Evolutionary conservation across 2,329 filamentous ascomycete genomes (phyloP).

Genomic region (Graphilbum fragrans): DNA sequence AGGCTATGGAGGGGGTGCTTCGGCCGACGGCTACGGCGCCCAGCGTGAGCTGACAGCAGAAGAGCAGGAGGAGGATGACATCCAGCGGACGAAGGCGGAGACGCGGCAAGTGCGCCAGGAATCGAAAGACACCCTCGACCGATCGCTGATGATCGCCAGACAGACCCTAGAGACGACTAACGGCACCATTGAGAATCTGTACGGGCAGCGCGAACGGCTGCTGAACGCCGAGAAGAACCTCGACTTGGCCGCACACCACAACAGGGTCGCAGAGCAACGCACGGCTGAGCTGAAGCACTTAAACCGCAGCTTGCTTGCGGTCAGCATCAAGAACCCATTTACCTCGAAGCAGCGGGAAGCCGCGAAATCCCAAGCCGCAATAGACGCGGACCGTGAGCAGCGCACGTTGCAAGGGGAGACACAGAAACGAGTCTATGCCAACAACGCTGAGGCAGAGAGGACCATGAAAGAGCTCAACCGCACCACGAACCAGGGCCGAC

Average conservation of each 20-base stretch:
- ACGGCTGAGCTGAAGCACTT: constrained; percentile 73
- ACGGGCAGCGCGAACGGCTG: constrained; percentile 67
- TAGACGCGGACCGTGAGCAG: constrained; percentile 57
- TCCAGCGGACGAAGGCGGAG: constrained; percentile 60
- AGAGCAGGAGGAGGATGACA: constrained; percentile 60
- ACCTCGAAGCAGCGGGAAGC: constrained; percentile 54
- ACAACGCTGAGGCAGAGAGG: constrained; percentile 34
- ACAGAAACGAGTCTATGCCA: constrained; percentile 13
- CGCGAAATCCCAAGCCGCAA: constrained; percentile 53
- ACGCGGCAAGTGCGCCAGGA: constrained; percentile 67
- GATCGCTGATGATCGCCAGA: constrained; percentile 54
- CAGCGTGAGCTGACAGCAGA: constrained; percentile 73
- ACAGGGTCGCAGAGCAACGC: constrained; percentile 65
- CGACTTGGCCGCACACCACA: constrained; percentile 66
- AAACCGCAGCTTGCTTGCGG: constrained; percentile 84
- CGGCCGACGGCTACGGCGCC: constrained; percentile 47
- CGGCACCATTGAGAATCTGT: constrained; percentile 60
- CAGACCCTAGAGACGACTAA: constrained; percentile 60
- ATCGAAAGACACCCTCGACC: constrained; percentile 41
- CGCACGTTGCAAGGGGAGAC: constrained; percentile 53
- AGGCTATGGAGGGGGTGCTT: not conserved
- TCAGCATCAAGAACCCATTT: constrained; percentile 67
- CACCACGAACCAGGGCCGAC: constrained; percentile 45
- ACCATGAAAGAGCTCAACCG: constrained; percentile 35
- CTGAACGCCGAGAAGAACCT: constrained; percentile 76